Evolutionary conservation across 2,329 filamentous ascomycete genomes (phyloP), one percentile per base, ranked within the genome.

Genomic region (Curvularia sp.): DNA sequence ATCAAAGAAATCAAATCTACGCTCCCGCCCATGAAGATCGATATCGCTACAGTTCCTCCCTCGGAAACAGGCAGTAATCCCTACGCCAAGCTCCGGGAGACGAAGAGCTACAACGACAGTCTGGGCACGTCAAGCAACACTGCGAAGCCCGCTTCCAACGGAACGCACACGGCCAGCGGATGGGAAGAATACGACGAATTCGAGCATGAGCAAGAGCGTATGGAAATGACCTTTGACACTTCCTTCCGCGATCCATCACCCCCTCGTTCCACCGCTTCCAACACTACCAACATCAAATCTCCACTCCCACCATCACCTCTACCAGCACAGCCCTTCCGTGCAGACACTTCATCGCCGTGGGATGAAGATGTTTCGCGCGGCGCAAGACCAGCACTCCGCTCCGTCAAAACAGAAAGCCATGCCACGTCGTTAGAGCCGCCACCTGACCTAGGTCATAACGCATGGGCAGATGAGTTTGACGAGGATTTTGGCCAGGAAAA

Each of bases 1-100:
- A 87, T 96, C 64, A 89, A 88, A 72, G 91, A 98, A 78, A 86
- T 97, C 58, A 86, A 95, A 77, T 93, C 90, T 49, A 97, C 93
- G 1, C 81, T 97, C 24, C 93, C 94, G 46, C 92, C 93, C 0
- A 96, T 97, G 85, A 95, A 92, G 75, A 84, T 97, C 57, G 86
- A 79, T 47, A 70, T 75, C 15, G 38, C 71, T 69, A 53, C 62
- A 6, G 52, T 68, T 4, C 48, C 68, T 7, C 63, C 67, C 10
- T 54, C 69, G 4, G 62, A 66, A 15, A 55, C 42, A 24, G 56
- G 30, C 28, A 30, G 12, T 9, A 41, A 50, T 10, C 70, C 70
- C 0, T 59, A 71, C 56, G 65, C 74, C 2, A 68, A 64, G 24
- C 67, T 78, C 12, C 73, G 78, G 33, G 72, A 78, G 49, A 77